Evolutionary conservation across 2,329 filamentous ascomycete species (phyloP).

Genomic region (Alternaria sp.): DNA sequence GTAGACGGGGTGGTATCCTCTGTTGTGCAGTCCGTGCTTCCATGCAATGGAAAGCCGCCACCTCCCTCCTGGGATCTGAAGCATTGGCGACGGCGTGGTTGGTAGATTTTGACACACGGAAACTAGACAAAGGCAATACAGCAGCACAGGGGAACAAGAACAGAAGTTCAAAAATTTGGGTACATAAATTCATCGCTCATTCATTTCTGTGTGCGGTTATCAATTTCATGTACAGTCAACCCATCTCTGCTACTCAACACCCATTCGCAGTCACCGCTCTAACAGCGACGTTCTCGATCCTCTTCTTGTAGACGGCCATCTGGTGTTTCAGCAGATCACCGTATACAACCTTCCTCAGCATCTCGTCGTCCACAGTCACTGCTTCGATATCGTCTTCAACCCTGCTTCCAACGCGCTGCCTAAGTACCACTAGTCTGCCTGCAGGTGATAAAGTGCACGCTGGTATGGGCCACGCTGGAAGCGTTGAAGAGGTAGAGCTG

Average conservation of each 20-base stretch:
- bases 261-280: conserved; percentile 67
- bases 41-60: background rate
- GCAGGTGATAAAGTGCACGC: conserved; percentile 73
- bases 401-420: conserved; percentile 51
- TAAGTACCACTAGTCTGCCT: conserved; percentile 72
- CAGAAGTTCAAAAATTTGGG: background rate
- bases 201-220: conserved; percentile 9
- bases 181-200: conserved; percentile 6
- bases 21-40: too few species aligned
- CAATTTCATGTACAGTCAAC: conserved; percentile 3
- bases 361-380: conserved; percentile 71
- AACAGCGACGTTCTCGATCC: conserved; percentile 76
- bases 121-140: background rate
- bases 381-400: conserved; percentile 68
- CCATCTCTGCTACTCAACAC: conserved; percentile 1
- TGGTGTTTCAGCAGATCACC: conserved; percentile 82
- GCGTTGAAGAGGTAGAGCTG: conserved; percentile 42
- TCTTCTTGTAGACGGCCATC: conserved; percentile 78
- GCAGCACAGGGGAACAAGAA: background rate
- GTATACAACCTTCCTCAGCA: conserved; percentile 76
- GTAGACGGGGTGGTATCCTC: background rate
- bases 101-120: background rate
- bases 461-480: conserved; percentile 71
- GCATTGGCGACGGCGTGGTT: background rate
- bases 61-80: background rate